A percentile compares a stretch with the other conserved stretches of the same genome.
phyloP scores from a whole-genome alignment of 2,329 filamentous ascomycete species.

The Penicillium palitans region DNA sequence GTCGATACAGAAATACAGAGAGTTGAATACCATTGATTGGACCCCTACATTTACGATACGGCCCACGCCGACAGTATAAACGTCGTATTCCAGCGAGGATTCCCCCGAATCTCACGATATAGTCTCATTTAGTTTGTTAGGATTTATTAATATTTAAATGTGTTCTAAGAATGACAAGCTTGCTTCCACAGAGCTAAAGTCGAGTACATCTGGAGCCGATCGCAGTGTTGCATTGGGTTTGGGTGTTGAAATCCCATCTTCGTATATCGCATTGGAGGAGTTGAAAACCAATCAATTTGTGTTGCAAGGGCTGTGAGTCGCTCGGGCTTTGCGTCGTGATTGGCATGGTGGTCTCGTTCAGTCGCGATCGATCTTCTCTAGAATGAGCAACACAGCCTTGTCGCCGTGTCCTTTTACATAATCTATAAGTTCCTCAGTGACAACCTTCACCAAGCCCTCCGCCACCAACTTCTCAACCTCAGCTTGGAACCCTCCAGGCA shows the following conservation, averaged over 20 bases:
- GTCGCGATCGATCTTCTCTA: constrained; percentile 29
- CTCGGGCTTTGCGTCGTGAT: constrained; percentile 4
- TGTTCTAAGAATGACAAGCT: neutral
- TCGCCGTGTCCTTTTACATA: constrained; percentile 34
- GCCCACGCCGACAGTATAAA: too few relatives aligned
- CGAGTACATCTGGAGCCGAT: neutral
- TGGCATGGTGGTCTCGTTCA: constrained; percentile 26
- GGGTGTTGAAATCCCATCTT: constrained; percentile 3
- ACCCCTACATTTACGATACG: too few relatives aligned
- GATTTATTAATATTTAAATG: neutral
- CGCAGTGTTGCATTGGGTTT: constrained; percentile 2
- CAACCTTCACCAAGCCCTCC: constrained; percentile 38
- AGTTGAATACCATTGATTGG: too few relatives aligned
- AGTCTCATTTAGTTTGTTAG: neutral
- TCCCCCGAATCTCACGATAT: neutral
- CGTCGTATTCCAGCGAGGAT: neutral
- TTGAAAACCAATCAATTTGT: neutral
- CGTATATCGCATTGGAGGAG: constrained; percentile 7
- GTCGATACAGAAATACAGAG: too few relatives aligned
- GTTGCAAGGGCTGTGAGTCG: constrained; percentile 4
- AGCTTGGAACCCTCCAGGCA: constrained; percentile 49
- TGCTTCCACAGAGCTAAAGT: neutral
- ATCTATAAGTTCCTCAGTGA: constrained; percentile 29
- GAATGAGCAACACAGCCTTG: constrained; percentile 30
- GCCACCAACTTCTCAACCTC: constrained; percentile 45